A percentile compares a stretch with the other conserved stretches of the same genome.
phyloP scores from a whole-genome alignment of 192 early-diverging fungal genomes.

The Lunasporangiospora selenospora region DNA sequence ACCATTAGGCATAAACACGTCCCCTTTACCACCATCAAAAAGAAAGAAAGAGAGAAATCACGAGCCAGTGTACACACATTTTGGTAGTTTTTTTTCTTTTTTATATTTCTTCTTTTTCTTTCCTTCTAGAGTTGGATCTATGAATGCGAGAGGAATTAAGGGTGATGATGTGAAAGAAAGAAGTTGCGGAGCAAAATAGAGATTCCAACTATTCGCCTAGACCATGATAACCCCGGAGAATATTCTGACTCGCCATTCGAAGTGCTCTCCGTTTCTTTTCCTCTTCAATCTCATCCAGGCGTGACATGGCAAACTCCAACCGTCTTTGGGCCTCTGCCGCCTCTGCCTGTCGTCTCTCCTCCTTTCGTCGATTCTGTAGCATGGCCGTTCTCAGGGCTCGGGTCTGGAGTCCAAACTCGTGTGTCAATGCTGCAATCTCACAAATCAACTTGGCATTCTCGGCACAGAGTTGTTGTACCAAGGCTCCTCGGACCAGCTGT shows the following conservation, averaged over 20 bases:
- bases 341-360: constrained; percentile 28
- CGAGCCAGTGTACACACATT: too few relatives aligned
- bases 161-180: background rate
- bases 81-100: too few relatives aligned
- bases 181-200: background rate
- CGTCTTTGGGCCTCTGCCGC: constrained; percentile 32
- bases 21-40: too few relatives aligned
- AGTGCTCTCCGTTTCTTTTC: constrained; percentile 23
- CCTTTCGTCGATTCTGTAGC: constrained; percentile 19
- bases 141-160: background rate
- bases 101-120: too few relatives aligned
- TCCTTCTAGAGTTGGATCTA: background rate
- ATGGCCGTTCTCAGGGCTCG: constrained; percentile 28
- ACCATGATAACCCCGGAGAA: background rate
- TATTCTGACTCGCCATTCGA: background rate
- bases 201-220: background rate
- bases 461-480: constrained; percentile 27
- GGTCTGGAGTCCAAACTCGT: constrained; percentile 39
- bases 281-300: constrained; percentile 37
- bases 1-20: too few relatives aligned
- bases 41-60: too few relatives aligned
- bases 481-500: constrained; percentile 22
- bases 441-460: constrained; percentile 29
- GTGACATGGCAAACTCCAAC: constrained; percentile 35
- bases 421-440: constrained; percentile 32